Percentiles rank a stretch among this genome's conserved stretches.
These are phyloP conservation scores for Xylaria intraflava DNA, from an alignment of 495 filamentous ascomycete species.

Conservation along the genomic window DNA sequence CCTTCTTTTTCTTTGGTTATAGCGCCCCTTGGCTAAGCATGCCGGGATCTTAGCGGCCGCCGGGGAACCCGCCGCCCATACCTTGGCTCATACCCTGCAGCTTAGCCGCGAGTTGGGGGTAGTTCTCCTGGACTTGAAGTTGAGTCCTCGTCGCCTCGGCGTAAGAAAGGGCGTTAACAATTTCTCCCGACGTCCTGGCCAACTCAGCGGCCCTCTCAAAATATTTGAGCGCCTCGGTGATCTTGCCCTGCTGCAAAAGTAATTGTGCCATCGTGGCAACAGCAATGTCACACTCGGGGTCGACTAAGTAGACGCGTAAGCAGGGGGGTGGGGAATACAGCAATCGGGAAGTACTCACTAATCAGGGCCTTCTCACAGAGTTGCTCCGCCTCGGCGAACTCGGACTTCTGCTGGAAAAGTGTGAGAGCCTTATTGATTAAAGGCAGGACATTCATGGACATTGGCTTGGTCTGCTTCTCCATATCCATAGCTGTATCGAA, in stretches of 20 bases:
- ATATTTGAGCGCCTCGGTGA: conserved; percentile 89
- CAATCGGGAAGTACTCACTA: conserved; percentile 54
- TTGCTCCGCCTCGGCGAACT: conserved; percentile 90
- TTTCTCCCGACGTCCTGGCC: conserved; percentile 90
- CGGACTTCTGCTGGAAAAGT: conserved; percentile 96
- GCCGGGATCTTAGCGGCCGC: conserved; percentile 13
- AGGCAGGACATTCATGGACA: conserved; percentile 93
- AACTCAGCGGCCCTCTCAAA: conserved; percentile 95
- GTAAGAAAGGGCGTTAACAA: conserved; percentile 93
- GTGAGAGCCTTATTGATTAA: conserved; percentile 98
- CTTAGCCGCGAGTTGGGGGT: conserved; percentile 83
- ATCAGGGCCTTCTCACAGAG: conserved; percentile 95
- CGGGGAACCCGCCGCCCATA: conserved; percentile 22
- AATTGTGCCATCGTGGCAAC: conserved; percentile 99
- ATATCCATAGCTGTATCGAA: conserved; percentile 97
- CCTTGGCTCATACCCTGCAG: conserved; percentile 61
- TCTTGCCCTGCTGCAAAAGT: conserved; percentile 96
- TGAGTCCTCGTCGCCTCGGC: conserved; percentile 96
- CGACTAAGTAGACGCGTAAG: conserved; percentile 55
- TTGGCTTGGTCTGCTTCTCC: conserved; percentile 88
- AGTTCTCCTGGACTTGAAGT: conserved; percentile 95
- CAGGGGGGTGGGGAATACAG: background rate
- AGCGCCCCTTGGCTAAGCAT: background rate
- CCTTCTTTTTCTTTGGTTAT: background rate
- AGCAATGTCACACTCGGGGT: conserved; percentile 97